Conservation (phyloP, 768 basidiomycete genomes). For the Lyophyllum semitale region DNA sequence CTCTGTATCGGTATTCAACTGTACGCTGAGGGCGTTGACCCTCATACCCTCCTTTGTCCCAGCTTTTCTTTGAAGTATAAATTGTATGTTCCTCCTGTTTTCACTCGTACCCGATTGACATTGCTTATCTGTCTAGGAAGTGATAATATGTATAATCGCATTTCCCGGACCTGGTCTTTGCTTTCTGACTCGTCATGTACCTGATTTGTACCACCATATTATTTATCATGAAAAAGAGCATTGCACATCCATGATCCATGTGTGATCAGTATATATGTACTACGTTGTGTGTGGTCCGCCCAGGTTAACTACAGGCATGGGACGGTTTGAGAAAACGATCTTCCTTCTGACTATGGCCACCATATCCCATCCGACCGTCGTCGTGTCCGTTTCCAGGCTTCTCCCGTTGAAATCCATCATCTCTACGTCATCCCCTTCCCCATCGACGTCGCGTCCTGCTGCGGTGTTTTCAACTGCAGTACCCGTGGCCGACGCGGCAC, state of each 20-base stretch:
- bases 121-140: not conserved
- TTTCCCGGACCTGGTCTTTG: not conserved
- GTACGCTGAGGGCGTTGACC: not conserved
- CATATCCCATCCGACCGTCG: constrained; percentile 52
- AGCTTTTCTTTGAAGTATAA: not conserved
- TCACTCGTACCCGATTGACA: not conserved
- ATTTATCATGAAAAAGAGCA: not conserved
- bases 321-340: constrained; percentile 81
- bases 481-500: constrained; percentile 11
- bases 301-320: constrained; percentile 63
- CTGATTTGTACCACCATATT: constrained; percentile 11
- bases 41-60: constrained; percentile 5
- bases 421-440: constrained; percentile 16
- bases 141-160: not conserved
- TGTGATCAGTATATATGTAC: not conserved
- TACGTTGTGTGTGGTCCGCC: not conserved
- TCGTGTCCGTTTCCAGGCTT: constrained; percentile 13
- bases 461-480: constrained; percentile 19
- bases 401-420: constrained; percentile 22
- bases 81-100: not conserved
- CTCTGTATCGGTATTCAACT: constrained; percentile 1
- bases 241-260: not conserved
- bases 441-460: constrained; percentile 4
- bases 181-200: not conserved
- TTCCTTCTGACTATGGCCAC: constrained; percentile 78